Base-by-base conservation (phyloP, 345 rosid species). In the Salix purpurea region DNA sequence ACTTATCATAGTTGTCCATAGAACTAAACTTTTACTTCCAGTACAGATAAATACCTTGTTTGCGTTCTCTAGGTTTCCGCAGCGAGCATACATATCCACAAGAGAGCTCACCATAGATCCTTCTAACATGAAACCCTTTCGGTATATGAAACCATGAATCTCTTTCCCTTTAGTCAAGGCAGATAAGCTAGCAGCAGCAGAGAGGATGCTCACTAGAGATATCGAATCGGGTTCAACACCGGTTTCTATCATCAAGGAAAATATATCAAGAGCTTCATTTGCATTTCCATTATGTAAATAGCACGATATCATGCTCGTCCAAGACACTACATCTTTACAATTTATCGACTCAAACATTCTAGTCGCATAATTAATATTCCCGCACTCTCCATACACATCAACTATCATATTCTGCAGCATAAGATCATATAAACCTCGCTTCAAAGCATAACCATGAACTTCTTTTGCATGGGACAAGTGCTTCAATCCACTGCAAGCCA, bases 231-330 rank as follows among this genome's bases (percentile, higher is more conserved):
- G 89, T 74, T 82, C 82, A 74, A 87, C 30, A 68, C 82, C 85
- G 72, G 88, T 70, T 74, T 88, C 84, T 42, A 73, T 87, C 94
- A 89, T 89, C 4, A 76, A 71, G 76, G 73, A 80, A 79, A 86
- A 90, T 44, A 82, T 73, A 73, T 75, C 84, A 76, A 91, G 79
- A 80, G 97, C 97, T 83, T 89, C 90, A 74, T 76, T 84, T 70
- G 89, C 82, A n/a, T 83, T 78, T 69, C 92, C 90, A 76, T 86
- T 87, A 64, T 79, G 87, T 77, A 78, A 89, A 84, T 87, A 88
- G 46, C 90, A 87, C 36, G 94, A 91, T 69, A 94, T 88, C 88
- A 91, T 86, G 95, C 95, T 92, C 62, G 97, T 94, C 98, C 97
- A 94, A 70, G 97, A 89, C 70, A 92, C 90, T 54, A 85, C 79